These are phyloP conservation scores for Phytophthora kernoviae DNA, from an alignment of 352 stramenopile genomes.

Conservation along the genomic window DNA sequence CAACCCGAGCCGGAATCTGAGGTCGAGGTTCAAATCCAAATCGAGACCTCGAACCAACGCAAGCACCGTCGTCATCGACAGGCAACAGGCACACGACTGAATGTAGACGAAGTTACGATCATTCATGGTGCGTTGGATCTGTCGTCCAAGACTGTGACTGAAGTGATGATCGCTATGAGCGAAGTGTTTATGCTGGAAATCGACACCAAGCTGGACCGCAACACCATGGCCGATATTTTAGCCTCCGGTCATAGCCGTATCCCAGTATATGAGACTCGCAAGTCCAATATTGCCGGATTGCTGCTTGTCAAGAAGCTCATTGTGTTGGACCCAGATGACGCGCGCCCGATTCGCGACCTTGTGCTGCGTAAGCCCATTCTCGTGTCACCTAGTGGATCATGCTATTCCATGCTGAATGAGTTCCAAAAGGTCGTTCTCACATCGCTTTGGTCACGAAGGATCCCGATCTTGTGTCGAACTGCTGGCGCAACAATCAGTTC, in stretches of 20 bases:
- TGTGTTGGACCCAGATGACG: slow-evolving; percentile 84
- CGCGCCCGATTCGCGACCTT: slow-evolving; percentile 63
- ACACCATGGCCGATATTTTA: slow-evolving; percentile 85
- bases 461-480: slow-evolving; percentile 50
- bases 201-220: slow-evolving; percentile 74
- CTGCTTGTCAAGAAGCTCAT: slow-evolving; percentile 91
- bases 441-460: slow-evolving; percentile 83
- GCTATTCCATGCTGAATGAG: slow-evolving; percentile 91
- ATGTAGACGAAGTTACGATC: slow-evolving; percentile 91
- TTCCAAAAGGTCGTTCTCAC: slow-evolving; percentile 89
- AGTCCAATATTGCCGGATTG: slow-evolving; percentile 80
- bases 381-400: slow-evolving; percentile 76
- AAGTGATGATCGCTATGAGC: slow-evolving; percentile 89
- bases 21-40: slow-evolving; percentile 15
- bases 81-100: slow-evolving; percentile 49
- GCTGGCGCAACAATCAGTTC: slow-evolving; percentile 52
- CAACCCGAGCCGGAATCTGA: slow-evolving; percentile 25
- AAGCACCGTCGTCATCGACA: slow-evolving; percentile 37
- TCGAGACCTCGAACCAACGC: slow-evolving; percentile 19
- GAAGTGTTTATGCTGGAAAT: slow-evolving; percentile 87
- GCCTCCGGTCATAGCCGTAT: slow-evolving; percentile 88
- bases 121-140: slow-evolving; percentile 92
- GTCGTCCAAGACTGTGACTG: slow-evolving; percentile 80
- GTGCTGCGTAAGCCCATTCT: slow-evolving; percentile 81
- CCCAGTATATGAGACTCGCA: slow-evolving; percentile 83